Conservation (phyloP, 192 early-diverging fungal genomes). For the Mortierella hygrophila region DNA sequence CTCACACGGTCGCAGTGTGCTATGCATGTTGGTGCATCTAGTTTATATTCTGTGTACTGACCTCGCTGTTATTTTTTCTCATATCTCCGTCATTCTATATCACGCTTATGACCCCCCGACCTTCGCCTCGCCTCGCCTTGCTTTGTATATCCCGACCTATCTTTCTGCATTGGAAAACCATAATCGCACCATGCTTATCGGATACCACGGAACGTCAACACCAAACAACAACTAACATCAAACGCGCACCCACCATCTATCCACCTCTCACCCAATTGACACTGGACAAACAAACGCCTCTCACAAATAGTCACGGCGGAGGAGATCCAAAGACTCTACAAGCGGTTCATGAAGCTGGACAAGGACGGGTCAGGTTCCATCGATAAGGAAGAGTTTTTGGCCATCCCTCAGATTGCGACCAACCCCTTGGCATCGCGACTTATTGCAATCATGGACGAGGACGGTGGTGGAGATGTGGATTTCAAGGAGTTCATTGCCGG, state of each 20-base stretch:
- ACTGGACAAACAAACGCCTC: not conserved
- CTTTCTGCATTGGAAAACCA: too few relatives aligned
- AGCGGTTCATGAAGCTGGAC: slow-evolving; percentile 98
- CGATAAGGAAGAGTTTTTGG: slow-evolving; percentile 97
- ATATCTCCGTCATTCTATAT: too few relatives aligned
- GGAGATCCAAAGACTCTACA: slow-evolving; percentile 98
- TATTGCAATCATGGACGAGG: slow-evolving; percentile 97
- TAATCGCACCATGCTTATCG: too few relatives aligned
- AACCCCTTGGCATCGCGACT: slow-evolving; percentile 97
- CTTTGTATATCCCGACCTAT: too few relatives aligned
- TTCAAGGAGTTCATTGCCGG: slow-evolving; percentile 99
- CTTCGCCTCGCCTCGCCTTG: too few relatives aligned
- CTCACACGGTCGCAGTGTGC: too few relatives aligned
- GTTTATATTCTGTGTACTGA: too few relatives aligned
- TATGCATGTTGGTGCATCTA: too few relatives aligned
- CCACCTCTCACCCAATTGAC: not conserved
- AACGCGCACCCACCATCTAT: not conserved
- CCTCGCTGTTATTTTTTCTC: too few relatives aligned
- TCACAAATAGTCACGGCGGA: slow-evolving; percentile 79
- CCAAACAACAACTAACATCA: too few relatives aligned
- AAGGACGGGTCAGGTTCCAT: slow-evolving; percentile 97
- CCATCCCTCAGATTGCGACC: slow-evolving; percentile 96
- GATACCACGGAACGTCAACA: too few relatives aligned
- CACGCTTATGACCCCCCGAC: too few relatives aligned
- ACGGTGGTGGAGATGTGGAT: slow-evolving; percentile 98